Evolutionary conservation across 345 rosid genomes (phyloP), one percentile per base, ranked within the genome.

Genomic region (Bruguiera gymnorhiza): DNA sequence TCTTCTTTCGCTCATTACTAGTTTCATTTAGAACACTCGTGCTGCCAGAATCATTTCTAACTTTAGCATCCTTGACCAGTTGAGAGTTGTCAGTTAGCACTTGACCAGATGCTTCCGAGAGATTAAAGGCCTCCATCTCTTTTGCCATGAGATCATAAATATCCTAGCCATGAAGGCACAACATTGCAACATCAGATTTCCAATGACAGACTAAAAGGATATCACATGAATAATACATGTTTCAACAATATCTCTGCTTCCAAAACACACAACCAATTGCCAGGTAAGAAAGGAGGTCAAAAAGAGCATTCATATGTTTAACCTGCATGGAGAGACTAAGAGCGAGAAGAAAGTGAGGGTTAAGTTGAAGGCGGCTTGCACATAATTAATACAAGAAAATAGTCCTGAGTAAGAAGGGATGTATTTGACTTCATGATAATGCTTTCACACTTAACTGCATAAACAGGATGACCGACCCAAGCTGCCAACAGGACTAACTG

Each of bases 71-170:
- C 75, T 74, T 78, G 65, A 63, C 70, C 66, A 76, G 59, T 50
- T 62, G 74, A 39, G 36, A 58, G 63, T 82, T 80, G 57, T 78
- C 86, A 75, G 73, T 76, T 32, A 13, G 67, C 54, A 54, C 54
- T 24, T 54, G 51, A 77, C 80, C 70, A 37, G 80, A 77, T 66
- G 93, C 79, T 51, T 83, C 80, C 48, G 84, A 83, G 54, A 82
- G 80, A 77, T 76, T 84, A 73, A 86, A 82, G 36, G 83, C 77
- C 65, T 81, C 93, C 74, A 83, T 67, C 78, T 94, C 98, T 79
- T 89, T 94, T 70, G 87, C 97, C 71, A 91, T 34, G 36, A 71
- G 86, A 81, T 86, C 89, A 75, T 86, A 89, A 55, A 94, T 65
- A 66, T 85, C 93, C 98, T 94, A 76, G 62, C 70, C 72, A 79